phyloP scores from a whole-genome alignment of 2,329 filamentous ascomycete species.

The Cladosporium sp. region DNA sequence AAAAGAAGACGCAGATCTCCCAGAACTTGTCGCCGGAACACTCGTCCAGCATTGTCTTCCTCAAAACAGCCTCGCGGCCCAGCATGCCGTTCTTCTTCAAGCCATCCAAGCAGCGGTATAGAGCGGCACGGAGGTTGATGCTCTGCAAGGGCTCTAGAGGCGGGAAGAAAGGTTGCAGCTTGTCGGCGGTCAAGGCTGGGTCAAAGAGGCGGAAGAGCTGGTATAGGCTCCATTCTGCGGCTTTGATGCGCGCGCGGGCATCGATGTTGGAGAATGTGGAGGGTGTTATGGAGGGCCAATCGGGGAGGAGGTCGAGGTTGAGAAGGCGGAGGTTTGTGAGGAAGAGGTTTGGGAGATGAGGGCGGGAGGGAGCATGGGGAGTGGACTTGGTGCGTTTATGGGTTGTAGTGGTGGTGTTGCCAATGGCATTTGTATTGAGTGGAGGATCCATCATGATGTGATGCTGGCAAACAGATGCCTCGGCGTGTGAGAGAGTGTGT shows the following conservation, averaged over 20 bases:
- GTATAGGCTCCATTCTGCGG: slow-evolving; percentile 87
- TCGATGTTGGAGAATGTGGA: slow-evolving; percentile 64
- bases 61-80: slow-evolving; percentile 71
- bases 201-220: slow-evolving; percentile 84
- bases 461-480: background rate
- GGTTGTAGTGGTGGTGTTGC: background rate
- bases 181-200: slow-evolving; percentile 67
- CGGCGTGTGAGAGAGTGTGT: background rate
- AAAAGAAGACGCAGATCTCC: slow-evolving; percentile 79
- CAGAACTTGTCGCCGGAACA: slow-evolving; percentile 88
- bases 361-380: background rate
- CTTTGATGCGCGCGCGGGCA: slow-evolving; percentile 71
- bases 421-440: background rate
- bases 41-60: slow-evolving; percentile 95
- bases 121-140: slow-evolving; percentile 76
- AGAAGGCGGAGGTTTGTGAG: slow-evolving; percentile 79
- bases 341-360: slow-evolving; percentile 56
- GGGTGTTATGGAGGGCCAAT: slow-evolving; percentile 73
- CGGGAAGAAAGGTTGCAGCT: slow-evolving; percentile 85
- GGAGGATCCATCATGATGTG: background rate
- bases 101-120: slow-evolving; percentile 75
- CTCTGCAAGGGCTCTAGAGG: slow-evolving; percentile 87
- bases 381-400: slow-evolving; percentile 6
- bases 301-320: slow-evolving; percentile 66
- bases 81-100: slow-evolving; percentile 83